Evolutionary conservation across 495 filamentous ascomycete genomes (phyloP), one percentile per base, ranked within the genome.

Genomic region (Pseudoneurospora amorphoporcata): DNA sequence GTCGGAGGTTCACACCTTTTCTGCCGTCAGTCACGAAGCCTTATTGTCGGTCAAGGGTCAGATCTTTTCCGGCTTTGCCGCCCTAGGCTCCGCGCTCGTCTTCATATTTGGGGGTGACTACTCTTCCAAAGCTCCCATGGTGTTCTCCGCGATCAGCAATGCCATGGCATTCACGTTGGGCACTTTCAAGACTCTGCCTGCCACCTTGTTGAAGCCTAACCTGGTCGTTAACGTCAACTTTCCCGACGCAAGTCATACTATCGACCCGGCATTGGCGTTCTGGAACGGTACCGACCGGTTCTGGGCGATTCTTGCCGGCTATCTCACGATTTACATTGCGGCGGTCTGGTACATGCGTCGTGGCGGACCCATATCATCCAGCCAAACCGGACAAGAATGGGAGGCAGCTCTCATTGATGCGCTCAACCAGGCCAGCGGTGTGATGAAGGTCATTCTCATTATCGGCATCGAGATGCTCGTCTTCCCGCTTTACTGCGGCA

Each of bases 381-480:
- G 85, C 7, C 88, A 88, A 71, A 86, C 88, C 35, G 90, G 87
- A 3, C 91, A 92, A 68, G 88, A 90, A 73, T 88, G 92, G 73
- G 93, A 97, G 76, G 90, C 90, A 7, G 82, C 91, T 7, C 82
- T 96, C 71, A 90, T 93, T n/a, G 95, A 98, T 73, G 83, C 90
- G 1, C 86, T 99, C 29, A 88, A 93, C 47, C 95, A 99, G 83
- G 95, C 95, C 43, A 95, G 95, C 47, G 95, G 95, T 4, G 94
- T 99, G 14, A 89, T 97, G 87, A 99, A 99, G 79, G 95, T 99
- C 17, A 95, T 99, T 47, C 85, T 98, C 35, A 99, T 99, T 75
- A 99, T 99, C 73, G 93, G 94, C 72, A 98, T 98, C 79, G 95
- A 99, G 83, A 99, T 99, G 95, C 92, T 99, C 45, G 87, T 93